Base-by-base conservation (phyloP, 2,329 filamentous ascomycete species). In the Colletotrichum falcatum region DNA sequence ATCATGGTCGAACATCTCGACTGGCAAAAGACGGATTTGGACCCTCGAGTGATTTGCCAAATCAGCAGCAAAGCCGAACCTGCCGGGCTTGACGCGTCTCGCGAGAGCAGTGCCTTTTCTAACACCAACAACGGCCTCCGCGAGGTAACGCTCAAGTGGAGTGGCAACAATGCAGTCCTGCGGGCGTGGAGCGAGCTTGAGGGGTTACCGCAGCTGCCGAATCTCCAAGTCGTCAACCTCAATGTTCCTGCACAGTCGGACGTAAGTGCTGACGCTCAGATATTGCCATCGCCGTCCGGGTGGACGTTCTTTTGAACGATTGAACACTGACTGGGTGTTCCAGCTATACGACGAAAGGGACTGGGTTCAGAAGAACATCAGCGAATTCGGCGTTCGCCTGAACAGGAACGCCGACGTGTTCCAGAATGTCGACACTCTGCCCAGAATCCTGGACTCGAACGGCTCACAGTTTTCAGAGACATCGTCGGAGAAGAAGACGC, bases 141-240 rank as follows among this genome's bases (percentile, higher is more conserved):
- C 5, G 74, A 77, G 54, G 67, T 81, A 4, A 64, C 74, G 9
- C 71, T 81, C 1, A 76, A 78, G 39, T 80, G 75, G 75, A 76
- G 75, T 55, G 78, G 79, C 3, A 81, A 78, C 61, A 78, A 78
- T 56, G 75, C 78, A 7, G 75, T 80, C 6, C 68, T 81, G 7
- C 69, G 74, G n/a, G 75, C 74, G 0, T 81, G 79, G 79, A 76
- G 75, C 30, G 77, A 76, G 5, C 46, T 65, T 3, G 76, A 73
- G 0, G 78, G 78, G 3, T 66, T 76, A 65, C 62, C 66, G 59
- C 72, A 65, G 51, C 61, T 79, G 7, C 65, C 65, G 39, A 69
- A 78, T 23, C 62, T 79, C 51, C 66, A 74, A 33, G 73, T 60
- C 35, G 72, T 79, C 11, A 63, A 74, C 58, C 60, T 79, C 12